These are phyloP conservation scores for Inonotus obliquus DNA, from an alignment of 1,284 basidiomycete species.

Conservation along the genomic window DNA sequence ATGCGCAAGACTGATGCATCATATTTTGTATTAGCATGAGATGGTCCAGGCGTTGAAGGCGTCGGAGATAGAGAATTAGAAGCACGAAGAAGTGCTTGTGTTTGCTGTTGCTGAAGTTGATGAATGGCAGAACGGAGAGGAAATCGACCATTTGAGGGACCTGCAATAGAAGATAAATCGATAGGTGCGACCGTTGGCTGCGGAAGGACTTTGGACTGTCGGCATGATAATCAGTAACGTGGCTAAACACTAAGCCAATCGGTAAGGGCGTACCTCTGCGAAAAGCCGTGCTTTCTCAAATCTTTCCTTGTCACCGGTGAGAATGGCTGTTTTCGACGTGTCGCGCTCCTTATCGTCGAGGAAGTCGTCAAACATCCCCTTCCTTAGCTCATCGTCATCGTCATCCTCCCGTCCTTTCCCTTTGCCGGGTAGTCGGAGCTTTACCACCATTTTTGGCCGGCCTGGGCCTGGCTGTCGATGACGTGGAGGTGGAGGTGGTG, in stretches of 20 bases:
- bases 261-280: constrained; percentile 56
- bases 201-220: constrained; percentile 50
- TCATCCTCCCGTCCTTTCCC: constrained; percentile 48
- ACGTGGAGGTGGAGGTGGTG: constrained; percentile 31
- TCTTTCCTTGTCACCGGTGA: constrained; percentile 61
- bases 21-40: constrained; percentile 28
- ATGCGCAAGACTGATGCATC: constrained; percentile 53
- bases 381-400: constrained; percentile 48
- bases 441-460: constrained; percentile 38
- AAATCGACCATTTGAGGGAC: constrained; percentile 46
- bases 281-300: constrained; percentile 70
- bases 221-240: constrained; percentile 7
- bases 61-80: constrained; percentile 23
- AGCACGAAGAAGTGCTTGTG: constrained; percentile 24
- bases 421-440: constrained; percentile 49
- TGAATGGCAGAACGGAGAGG: constrained; percentile 56
- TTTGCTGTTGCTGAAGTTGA: constrained; percentile 25
- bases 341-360: constrained; percentile 71
- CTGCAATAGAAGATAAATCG: constrained; percentile 37
- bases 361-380: constrained; percentile 80
- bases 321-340: constrained; percentile 66
- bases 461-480: constrained; percentile 26
- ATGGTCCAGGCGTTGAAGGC: constrained; percentile 37
- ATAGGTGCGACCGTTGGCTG: constrained; percentile 29
- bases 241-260: background rate